These are phyloP conservation scores for Scheffersomyces cryptocercus DNA, from an alignment of 1,139 yeast genomes.

Conservation along the genomic window DNA sequence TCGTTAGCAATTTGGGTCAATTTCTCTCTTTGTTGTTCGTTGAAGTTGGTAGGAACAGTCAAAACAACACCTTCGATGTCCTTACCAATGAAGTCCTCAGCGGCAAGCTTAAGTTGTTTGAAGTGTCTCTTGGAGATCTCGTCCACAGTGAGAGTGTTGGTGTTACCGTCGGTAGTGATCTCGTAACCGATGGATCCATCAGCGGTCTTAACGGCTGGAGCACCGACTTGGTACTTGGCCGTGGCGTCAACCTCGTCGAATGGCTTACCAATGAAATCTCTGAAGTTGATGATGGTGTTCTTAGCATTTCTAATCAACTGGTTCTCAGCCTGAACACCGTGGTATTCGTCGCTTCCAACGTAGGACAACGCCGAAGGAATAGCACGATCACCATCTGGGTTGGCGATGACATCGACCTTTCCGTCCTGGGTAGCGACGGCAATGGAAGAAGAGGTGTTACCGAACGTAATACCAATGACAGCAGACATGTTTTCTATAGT, in stretches of 20 bases:
- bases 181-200: slow-evolving; percentile 74
- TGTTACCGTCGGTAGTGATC: slow-evolving; percentile 49
- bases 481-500: slow-evolving; percentile 30
- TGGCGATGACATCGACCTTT: slow-evolving; percentile 94
- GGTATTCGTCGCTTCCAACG: slow-evolving; percentile 93
- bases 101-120: slow-evolving; percentile 79
- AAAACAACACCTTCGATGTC: slow-evolving; percentile 80
- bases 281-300: slow-evolving; percentile 86
- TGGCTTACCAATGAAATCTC: slow-evolving; percentile 84
- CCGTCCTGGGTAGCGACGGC: slow-evolving; percentile 89
- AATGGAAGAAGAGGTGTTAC: slow-evolving; percentile 93
- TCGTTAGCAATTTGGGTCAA: slow-evolving; percentile 61
- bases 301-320: slow-evolving; percentile 89
- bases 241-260: slow-evolving; percentile 66
- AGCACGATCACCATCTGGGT: slow-evolving; percentile 98
- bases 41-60: slow-evolving; percentile 89
- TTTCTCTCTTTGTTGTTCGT: slow-evolving; percentile 68
- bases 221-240: slow-evolving; percentile 59
- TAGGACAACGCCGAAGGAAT: slow-evolving; percentile 92
- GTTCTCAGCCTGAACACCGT: slow-evolving; percentile 93
- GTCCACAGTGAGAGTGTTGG: slow-evolving; percentile 59
- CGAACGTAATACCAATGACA: slow-evolving; percentile 93
- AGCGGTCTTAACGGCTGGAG: slow-evolving; percentile 67
- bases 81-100: slow-evolving; percentile 88
- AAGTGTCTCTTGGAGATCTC: slow-evolving; percentile 86